phyloP scores from a whole-genome alignment of 1,284 basidiomycete species.

The Boletus subluridellus region DNA sequence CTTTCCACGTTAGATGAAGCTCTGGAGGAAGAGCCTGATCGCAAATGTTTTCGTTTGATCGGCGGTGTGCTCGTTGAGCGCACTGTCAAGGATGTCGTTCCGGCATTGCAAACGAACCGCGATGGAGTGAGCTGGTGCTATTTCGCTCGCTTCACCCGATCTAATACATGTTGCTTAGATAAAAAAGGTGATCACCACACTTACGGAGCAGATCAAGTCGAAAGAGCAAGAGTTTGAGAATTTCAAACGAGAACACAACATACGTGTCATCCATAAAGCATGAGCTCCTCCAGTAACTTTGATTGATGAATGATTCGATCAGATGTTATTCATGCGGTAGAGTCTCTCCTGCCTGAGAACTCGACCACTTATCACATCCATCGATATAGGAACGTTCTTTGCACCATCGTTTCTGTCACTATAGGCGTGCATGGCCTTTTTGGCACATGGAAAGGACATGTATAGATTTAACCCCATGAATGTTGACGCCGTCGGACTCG shows the following conservation, averaged over 20 bases:
- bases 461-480: not conserved
- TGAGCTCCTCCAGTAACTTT: constrained; percentile 14
- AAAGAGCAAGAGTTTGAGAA: constrained; percentile 83
- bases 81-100: constrained; percentile 93
- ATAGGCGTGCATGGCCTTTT: not conserved
- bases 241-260: constrained; percentile 82
- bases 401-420: not conserved
- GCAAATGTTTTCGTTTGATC: constrained; percentile 95
- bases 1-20: constrained; percentile 83
- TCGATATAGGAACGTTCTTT: not conserved
- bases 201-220: constrained; percentile 81
- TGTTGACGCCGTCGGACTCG: not conserved
- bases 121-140: constrained; percentile 60
- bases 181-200: constrained; percentile 67
- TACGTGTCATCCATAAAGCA: constrained; percentile 53
- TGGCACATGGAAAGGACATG: not conserved
- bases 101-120: constrained; percentile 80
- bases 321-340: not conserved
- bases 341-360: not conserved
- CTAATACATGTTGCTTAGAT: constrained; percentile 51
- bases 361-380: not conserved
- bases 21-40: constrained; percentile 73
- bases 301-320: constrained; percentile 1
- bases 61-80: constrained; percentile 95
- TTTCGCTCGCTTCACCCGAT: not conserved